These are phyloP conservation scores for Bauhinia variegata DNA, from an alignment of 306 rosid genomes.

Conservation along the genomic window DNA sequence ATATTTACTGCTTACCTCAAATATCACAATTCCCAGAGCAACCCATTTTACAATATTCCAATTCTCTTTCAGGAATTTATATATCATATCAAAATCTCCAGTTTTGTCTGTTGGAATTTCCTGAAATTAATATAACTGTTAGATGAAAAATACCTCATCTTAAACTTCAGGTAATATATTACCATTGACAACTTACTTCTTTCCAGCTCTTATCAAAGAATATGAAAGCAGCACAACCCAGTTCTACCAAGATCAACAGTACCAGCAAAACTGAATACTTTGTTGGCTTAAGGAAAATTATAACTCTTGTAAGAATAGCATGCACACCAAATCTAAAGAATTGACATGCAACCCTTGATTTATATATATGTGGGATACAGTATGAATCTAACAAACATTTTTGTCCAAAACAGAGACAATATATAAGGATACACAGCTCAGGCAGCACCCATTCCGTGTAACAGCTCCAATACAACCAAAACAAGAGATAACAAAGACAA, in stretches of 20 bases:
- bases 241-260: constrained; percentile 73
- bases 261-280: constrained; percentile 78
- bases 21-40: constrained; percentile 80
- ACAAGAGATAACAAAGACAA: constrained; percentile 74
- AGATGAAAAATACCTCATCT: constrained; percentile 36
- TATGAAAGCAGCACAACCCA: constrained; percentile 84
- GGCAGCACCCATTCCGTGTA: constrained; percentile 84
- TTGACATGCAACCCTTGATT: constrained; percentile 21
- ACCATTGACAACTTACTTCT: constrained; percentile 53
- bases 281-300: constrained; percentile 66
- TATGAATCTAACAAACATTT: constrained; percentile 13
- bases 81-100: constrained; percentile 77
- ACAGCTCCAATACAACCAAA: constrained; percentile 81
- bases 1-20: constrained; percentile 66
- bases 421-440: constrained; percentile 84
- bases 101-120: constrained; percentile 77
- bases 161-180: constrained; percentile 36
- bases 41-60: constrained; percentile 83
- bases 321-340: constrained; percentile 1
- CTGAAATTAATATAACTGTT: constrained; percentile 47
- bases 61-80: constrained; percentile 62
- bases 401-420: constrained; percentile 11
- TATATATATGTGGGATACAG: constrained; percentile 10
- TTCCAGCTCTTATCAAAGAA: constrained; percentile 90
- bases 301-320: background rate